Percentiles rank a stretch among this genome's conserved stretches.
Conservation (phyloP, 371 early-diverging fungal genomes). For the Mortierella sp. region DNA sequence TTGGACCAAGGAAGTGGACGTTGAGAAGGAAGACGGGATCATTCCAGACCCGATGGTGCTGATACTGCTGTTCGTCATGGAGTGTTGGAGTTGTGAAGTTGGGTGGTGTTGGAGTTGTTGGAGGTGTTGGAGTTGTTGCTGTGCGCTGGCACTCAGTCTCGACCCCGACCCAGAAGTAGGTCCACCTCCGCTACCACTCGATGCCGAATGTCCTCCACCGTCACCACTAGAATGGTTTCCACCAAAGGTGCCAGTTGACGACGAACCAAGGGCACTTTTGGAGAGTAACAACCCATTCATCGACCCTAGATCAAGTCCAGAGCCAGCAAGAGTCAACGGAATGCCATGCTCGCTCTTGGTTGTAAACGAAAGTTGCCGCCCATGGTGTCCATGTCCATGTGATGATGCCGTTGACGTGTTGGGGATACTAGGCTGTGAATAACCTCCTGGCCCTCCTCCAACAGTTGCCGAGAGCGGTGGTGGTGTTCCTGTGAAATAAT, state of each 20-base stretch:
- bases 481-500: constrained; percentile 11
- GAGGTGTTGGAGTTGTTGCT: constrained; percentile 37
- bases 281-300: neutral
- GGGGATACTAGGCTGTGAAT: neutral
- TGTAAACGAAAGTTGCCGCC: constrained; percentile 36
- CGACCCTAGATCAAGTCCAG: neutral
- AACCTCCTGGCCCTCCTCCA: neutral
- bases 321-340: neutral
- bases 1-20: constrained; percentile 25
- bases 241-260: constrained; percentile 28
- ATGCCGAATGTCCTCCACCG: neutral
- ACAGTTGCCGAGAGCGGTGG: neutral
- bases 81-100: constrained; percentile 35
- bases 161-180: neutral
- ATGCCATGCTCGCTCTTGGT: constrained; percentile 29
- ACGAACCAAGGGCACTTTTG: neutral
- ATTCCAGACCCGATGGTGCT: constrained; percentile 27
- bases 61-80: constrained; percentile 44
- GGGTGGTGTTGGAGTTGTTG: constrained; percentile 44
- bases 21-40: constrained; percentile 15
- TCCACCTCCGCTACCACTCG: neutral
- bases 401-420: neutral
- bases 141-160: constrained; percentile 13
- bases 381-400: constrained; percentile 19
- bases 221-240: no score